phyloP scores from a whole-genome alignment of 805 yeast species.

The Pichia exigua region DNA sequence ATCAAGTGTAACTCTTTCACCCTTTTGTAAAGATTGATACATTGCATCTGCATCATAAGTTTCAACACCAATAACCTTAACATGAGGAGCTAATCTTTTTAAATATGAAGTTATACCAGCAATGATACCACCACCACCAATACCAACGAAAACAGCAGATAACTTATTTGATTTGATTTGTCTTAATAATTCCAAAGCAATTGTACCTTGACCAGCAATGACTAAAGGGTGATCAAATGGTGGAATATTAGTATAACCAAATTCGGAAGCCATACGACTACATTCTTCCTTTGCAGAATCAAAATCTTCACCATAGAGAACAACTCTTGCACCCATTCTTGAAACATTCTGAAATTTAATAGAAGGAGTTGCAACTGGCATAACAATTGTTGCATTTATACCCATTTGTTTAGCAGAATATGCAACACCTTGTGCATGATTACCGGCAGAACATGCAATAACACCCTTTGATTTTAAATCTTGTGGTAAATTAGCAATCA shows the following conservation, averaged over 20 bases:
- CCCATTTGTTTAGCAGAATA: conserved; percentile 77
- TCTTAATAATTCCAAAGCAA: conserved; percentile 86
- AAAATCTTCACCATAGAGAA: conserved; percentile 86
- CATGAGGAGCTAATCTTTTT: conserved; percentile 96
- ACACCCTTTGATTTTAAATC: conserved; percentile 72
- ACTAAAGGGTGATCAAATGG: conserved; percentile 98
- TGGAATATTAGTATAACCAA: conserved; percentile 85
- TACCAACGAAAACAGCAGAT: conserved; percentile 82
- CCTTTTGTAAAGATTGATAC: conserved; percentile 54
- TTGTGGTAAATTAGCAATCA: conserved; percentile 81
- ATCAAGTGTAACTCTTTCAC: conserved; percentile 47
- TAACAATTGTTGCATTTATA: conserved; percentile 92
- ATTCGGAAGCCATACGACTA: conserved; percentile 53
- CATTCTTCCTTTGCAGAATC: conserved; percentile 95
- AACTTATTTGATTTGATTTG: conserved; percentile 73
- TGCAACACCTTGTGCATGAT: conserved; percentile 99
- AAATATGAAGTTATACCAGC: conserved; percentile 88
- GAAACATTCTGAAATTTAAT: conserved; percentile 90
- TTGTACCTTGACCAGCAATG: conserved; percentile 98
- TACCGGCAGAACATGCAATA: conserved; percentile 97
- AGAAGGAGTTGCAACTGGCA: conserved; percentile 96
- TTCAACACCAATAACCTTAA: conserved; percentile 92
- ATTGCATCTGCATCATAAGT: conserved; percentile 95
- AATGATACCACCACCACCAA: conserved; percentile 96
- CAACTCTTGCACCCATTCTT: conserved; percentile 90